A percentile compares a stretch with the other conserved stretches of the same genome.
Conservation (phyloP, 2,329 filamentous ascomycete genomes). For the Xylariales sp. region DNA sequence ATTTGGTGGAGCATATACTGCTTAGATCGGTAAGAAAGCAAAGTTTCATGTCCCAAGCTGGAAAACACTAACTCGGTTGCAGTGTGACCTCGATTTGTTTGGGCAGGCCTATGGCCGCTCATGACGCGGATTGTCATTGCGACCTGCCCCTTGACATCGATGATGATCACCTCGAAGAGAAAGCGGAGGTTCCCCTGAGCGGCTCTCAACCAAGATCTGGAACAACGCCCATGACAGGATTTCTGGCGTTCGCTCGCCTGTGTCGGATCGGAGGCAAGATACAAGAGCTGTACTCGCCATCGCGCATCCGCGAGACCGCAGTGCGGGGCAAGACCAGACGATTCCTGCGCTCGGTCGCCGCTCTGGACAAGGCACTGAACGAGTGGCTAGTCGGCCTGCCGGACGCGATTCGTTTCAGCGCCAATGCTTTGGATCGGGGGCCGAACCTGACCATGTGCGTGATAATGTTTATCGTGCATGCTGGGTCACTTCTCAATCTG, state of each 20-base stretch:
- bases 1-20: conserved; percentile 4
- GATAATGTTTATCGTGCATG: conserved; percentile 5
- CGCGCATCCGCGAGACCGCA: not conserved
- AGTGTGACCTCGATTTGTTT: conserved; percentile 3
- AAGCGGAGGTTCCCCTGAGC: not conserved
- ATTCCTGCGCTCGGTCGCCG: not conserved
- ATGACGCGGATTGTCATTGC: conserved; percentile 1
- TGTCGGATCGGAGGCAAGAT: conserved; percentile 5
- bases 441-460: conserved; percentile 5
- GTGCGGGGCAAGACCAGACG: not conserved
- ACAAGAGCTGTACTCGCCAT: conserved; percentile 4
- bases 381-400: conserved; percentile 2
- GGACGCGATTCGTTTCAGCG: conserved; percentile 4
- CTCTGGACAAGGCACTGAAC: conserved; percentile 1
- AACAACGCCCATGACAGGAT: conserved; percentile 1
- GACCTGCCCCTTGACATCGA: conserved; percentile 1
- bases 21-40: not conserved
- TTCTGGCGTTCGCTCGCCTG: conserved; percentile 3
- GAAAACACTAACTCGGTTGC: not conserved
- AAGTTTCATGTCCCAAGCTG: not conserved
- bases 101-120: conserved; percentile 2
- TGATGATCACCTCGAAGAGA: not conserved
- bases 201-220: not conserved
- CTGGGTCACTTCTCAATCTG: conserved; percentile 4
- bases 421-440: conserved; percentile 1